Conservation (phyloP, 805 yeast species). For the Barnettozyma botsteinii region DNA sequence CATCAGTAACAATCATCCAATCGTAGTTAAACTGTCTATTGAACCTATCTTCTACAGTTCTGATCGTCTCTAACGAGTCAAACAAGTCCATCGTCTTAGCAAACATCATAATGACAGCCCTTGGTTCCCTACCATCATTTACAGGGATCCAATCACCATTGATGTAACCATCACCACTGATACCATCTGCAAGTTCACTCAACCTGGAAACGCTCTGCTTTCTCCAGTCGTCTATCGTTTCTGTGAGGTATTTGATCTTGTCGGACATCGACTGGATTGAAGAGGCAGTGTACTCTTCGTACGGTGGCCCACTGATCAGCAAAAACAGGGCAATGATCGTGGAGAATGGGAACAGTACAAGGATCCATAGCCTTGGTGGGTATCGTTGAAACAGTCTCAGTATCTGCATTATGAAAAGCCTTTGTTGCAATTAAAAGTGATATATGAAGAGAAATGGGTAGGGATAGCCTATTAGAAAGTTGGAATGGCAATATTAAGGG, state of each 20-base stretch:
- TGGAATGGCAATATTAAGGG: no score
- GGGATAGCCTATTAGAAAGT: no score
- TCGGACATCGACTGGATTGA: conserved; percentile 1
- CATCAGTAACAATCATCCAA: conserved; percentile 71
- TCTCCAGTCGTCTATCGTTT: conserved; percentile 1
- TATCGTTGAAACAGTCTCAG: background rate
- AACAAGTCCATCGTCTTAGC: conserved; percentile 61
- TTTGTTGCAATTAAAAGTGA: no score
- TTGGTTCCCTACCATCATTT: background rate
- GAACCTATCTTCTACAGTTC: conserved; percentile 61
- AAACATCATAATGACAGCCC: conserved; percentile 49
- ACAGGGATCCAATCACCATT: background rate
- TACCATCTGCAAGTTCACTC: background rate
- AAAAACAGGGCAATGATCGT: no score
- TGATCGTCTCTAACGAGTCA: conserved; percentile 49
- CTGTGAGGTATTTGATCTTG: background rate
- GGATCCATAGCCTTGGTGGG: background rate
- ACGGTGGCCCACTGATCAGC: no score
- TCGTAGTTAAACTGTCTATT: conserved; percentile 58
- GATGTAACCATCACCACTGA: background rate
- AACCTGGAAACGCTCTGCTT: background rate
- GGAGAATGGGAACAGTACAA: background rate
- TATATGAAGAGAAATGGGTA: no score
- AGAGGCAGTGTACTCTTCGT: background rate
- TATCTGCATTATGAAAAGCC: background rate